A percentile compares a stretch with the other conserved stretches of the same genome.
These are phyloP conservation scores for Neofusicoccum laricinum DNA, from an alignment of 2,329 filamentous ascomycete genomes.

Conservation along the genomic window DNA sequence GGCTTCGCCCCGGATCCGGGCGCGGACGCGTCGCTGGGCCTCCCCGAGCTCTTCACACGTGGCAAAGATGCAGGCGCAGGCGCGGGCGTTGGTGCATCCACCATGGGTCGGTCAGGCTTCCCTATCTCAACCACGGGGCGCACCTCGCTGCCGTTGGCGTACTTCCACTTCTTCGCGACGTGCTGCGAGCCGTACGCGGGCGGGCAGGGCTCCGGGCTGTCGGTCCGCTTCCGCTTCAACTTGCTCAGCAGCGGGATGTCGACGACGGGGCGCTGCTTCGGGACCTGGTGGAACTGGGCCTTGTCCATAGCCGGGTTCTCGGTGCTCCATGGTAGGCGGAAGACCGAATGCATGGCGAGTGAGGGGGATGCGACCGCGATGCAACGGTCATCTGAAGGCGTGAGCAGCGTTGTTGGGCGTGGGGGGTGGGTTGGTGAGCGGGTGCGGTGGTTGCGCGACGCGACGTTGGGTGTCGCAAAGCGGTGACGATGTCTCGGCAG, in stretches of 20 bases:
- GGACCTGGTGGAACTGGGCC: constrained; percentile 36
- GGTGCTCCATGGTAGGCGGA: constrained; percentile 49
- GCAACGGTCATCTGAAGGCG: constrained; percentile 39
- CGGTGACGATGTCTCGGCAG: constrained; percentile 16
- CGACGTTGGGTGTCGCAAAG: constrained; percentile 13
- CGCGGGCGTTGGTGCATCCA: constrained; percentile 23
- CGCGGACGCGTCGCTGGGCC: not conserved
- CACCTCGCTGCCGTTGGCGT: constrained; percentile 20
- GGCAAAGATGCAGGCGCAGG: constrained; percentile 16
- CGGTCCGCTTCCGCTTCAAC: constrained; percentile 59
- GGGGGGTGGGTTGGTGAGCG: constrained; percentile 21
- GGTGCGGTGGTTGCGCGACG: constrained; percentile 15
- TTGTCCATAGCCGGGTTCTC: constrained; percentile 44
- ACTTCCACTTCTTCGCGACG: constrained; percentile 31
- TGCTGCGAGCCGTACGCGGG: constrained; percentile 22
- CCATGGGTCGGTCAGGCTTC: constrained; percentile 23
- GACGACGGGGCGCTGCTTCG: constrained; percentile 43
- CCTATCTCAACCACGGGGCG: constrained; percentile 35
- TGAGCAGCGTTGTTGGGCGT: constrained; percentile 26
- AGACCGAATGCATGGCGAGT: constrained; percentile 49
- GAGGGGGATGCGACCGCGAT: constrained; percentile 33
- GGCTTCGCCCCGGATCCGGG: constrained; percentile 20
- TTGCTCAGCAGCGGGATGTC: constrained; percentile 48
- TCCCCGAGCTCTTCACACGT: constrained; percentile 22
- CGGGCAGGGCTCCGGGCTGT: constrained; percentile 43